Conservation (phyloP, 1,139 yeast genomes). For the Kurtzmaniella quercitrusa region DNA sequence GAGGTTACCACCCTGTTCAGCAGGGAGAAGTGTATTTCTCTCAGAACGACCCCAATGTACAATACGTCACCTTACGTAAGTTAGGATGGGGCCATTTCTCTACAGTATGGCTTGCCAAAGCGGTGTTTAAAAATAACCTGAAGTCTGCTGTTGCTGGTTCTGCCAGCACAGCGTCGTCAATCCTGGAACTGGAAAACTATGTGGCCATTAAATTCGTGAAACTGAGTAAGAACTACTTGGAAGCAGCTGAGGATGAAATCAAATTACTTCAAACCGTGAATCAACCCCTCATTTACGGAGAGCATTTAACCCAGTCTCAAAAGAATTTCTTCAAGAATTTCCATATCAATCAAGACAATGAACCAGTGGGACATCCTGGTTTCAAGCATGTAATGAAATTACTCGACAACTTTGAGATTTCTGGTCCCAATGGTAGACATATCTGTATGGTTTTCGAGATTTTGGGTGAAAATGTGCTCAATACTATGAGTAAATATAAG, state of each 20-base stretch:
- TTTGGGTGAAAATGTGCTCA: slow-evolving; percentile 37
- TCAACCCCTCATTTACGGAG: slow-evolving; percentile 15
- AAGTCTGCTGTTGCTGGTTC: background rate
- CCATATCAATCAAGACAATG: slow-evolving; percentile 4
- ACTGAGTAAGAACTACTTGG: slow-evolving; percentile 34
- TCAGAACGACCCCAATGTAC: slow-evolving; percentile 16
- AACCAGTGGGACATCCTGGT: slow-evolving; percentile 26
- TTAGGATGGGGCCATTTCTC: slow-evolving; percentile 90
- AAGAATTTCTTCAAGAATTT: slow-evolving; percentile 11
- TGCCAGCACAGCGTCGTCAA: background rate
- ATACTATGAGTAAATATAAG: slow-evolving; percentile 35
- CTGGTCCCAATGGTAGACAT: slow-evolving; percentile 41
- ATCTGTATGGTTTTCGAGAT: slow-evolving; percentile 44
- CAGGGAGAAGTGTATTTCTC: slow-evolving; percentile 37
- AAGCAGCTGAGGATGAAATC: slow-evolving; percentile 43
- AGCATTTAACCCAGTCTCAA: slow-evolving; percentile 23
- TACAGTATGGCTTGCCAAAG: slow-evolving; percentile 78
- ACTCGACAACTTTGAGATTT: slow-evolving; percentile 36
- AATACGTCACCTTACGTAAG: slow-evolving; percentile 34
- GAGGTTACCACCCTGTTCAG: slow-evolving; percentile 41
- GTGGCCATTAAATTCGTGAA: slow-evolving; percentile 44
- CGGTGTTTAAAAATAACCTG: slow-evolving; percentile 6
- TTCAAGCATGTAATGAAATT: slow-evolving; percentile 37
- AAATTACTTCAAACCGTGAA: slow-evolving; percentile 22
- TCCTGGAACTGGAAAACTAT: slow-evolving; percentile 17